A percentile compares a stretch with the other conserved stretches of the same genome.
These are phyloP conservation scores for Yarrowia phangngaensis DNA, from an alignment of 805 yeast genomes.

Conservation along the genomic window DNA sequence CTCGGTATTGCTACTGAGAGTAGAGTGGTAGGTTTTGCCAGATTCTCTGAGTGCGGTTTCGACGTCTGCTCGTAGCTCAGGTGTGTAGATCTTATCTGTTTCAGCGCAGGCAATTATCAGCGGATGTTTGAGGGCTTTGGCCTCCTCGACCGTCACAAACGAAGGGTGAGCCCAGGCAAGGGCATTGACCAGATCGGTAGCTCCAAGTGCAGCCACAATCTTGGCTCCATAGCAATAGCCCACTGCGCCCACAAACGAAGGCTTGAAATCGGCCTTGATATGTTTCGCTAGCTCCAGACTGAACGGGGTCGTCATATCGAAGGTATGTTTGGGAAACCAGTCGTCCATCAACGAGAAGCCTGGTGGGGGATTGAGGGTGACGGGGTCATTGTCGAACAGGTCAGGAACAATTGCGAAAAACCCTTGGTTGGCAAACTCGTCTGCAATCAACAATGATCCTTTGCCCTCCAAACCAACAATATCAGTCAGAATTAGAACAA, in stretches of 20 bases:
- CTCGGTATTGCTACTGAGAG: slow-evolving; percentile 55
- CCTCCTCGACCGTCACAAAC: slow-evolving; percentile 60
- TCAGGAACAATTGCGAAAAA: slow-evolving; percentile 76
- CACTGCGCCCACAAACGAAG: slow-evolving; percentile 51
- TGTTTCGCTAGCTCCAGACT: slow-evolving; percentile 48
- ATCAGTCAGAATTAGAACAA: slow-evolving; percentile 63
- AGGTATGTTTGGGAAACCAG: slow-evolving; percentile 58
- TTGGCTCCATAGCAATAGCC: slow-evolving; percentile 90
- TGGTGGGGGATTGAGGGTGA: slow-evolving; percentile 36
- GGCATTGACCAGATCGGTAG: slow-evolving; percentile 41
- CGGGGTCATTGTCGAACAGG: slow-evolving; percentile 55
- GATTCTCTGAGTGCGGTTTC: slow-evolving; percentile 55
- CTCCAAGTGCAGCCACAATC: slow-evolving; percentile 50
- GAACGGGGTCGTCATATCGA: slow-evolving; percentile 48
- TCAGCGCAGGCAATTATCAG: slow-evolving; percentile 72
- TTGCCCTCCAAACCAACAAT: slow-evolving; percentile 57
- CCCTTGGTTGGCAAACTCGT: slow-evolving; percentile 53
- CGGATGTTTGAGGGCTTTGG: slow-evolving; percentile 58
- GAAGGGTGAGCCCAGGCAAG: slow-evolving; percentile 87
- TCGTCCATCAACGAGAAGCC: slow-evolving; percentile 33
- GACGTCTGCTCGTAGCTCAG: slow-evolving; percentile 59
- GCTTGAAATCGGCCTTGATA: slow-evolving; percentile 46
- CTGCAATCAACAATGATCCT: slow-evolving; percentile 53
- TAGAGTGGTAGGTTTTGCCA: slow-evolving; percentile 55
- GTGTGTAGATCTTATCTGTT: slow-evolving; percentile 57